Conservation (phyloP, 371 early-diverging fungal species). For the Mortierella sp. region DNA sequence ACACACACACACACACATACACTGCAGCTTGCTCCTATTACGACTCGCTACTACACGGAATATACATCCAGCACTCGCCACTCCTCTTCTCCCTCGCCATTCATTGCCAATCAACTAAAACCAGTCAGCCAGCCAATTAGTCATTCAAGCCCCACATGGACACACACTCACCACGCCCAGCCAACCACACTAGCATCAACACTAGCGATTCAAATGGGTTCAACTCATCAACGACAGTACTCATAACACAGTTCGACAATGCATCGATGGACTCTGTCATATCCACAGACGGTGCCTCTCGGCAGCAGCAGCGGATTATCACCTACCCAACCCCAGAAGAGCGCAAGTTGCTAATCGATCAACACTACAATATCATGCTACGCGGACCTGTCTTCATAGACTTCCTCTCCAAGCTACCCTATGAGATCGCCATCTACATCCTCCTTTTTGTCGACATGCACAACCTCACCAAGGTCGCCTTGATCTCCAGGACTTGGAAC, state of each 20-base stretch:
- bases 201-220: background rate
- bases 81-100: background rate
- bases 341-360: conserved; percentile 22
- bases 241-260: conserved; percentile 11
- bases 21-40: background rate
- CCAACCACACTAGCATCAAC: background rate
- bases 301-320: background rate
- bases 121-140: background rate
- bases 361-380: conserved; percentile 31
- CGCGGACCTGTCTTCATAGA: conserved; percentile 58
- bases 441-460: conserved; percentile 66
- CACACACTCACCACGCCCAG: background rate
- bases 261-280: background rate
- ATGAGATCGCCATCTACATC: conserved; percentile 69
- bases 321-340: conserved; percentile 17
- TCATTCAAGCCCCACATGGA: conserved; percentile 2
- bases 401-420: conserved; percentile 66
- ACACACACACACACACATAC: too few relatives aligned
- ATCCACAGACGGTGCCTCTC: background rate
- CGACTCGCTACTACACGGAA: background rate
- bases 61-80: background rate
- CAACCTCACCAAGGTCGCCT: conserved; percentile 61
- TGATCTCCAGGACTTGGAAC: conserved; percentile 69
- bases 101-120: background rate
- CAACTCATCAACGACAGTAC: background rate